Percentiles rank a stretch among this genome's conserved stretches.
phyloP scores from a whole-genome alignment of 192 early-diverging fungal species.

The Gaertneriomyces sp. region DNA sequence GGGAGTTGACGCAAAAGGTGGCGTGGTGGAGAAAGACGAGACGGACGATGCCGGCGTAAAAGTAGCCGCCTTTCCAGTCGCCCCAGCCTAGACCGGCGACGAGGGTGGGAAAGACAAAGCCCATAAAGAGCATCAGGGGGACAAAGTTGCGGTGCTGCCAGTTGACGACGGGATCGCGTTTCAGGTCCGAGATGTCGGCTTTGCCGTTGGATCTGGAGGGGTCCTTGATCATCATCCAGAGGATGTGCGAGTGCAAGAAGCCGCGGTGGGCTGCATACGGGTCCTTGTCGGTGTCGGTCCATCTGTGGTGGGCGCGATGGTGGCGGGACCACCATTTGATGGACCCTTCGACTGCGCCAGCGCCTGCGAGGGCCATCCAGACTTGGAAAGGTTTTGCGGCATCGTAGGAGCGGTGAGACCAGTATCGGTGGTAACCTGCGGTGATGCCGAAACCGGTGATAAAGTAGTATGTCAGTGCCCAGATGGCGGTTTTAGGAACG shows the following conservation, averaged over 20 bases:
- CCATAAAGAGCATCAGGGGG: slow-evolving; percentile 64
- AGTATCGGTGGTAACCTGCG: slow-evolving; percentile 65
- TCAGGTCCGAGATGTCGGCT: slow-evolving; percentile 47
- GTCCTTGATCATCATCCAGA: slow-evolving; percentile 48
- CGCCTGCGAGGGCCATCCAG: slow-evolving; percentile 36
- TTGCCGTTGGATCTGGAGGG: slow-evolving; percentile 27
- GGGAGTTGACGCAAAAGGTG: slow-evolving; percentile 57
- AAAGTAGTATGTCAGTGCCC: slow-evolving; percentile 68
- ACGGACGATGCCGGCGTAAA: slow-evolving; percentile 45
- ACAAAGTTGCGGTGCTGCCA: slow-evolving; percentile 50
- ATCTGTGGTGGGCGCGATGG: slow-evolving; percentile 54
- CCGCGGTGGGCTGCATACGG: slow-evolving; percentile 51
- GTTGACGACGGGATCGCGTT: slow-evolving; percentile 42
- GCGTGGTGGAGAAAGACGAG: slow-evolving; percentile 55
- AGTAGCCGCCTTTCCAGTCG: slow-evolving; percentile 55
- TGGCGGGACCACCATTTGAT: slow-evolving; percentile 53
- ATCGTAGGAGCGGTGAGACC: slow-evolving; percentile 51
- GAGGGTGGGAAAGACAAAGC: slow-evolving; percentile 75
- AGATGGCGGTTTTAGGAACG: slow-evolving; percentile 65
- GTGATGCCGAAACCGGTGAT: slow-evolving; percentile 73
- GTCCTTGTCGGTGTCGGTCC: slow-evolving; percentile 53
- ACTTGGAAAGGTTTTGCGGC: slow-evolving; percentile 36
- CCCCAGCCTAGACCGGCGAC: slow-evolving; percentile 73
- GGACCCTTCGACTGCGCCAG: slow-evolving; percentile 47
- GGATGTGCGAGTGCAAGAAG: slow-evolving; percentile 49